A percentile compares a stretch with the other conserved stretches of the same genome.
Evolutionary conservation across 176 grass and related monocot species (phyloP).

Genomic region (Pontederia paniculata): DNA sequence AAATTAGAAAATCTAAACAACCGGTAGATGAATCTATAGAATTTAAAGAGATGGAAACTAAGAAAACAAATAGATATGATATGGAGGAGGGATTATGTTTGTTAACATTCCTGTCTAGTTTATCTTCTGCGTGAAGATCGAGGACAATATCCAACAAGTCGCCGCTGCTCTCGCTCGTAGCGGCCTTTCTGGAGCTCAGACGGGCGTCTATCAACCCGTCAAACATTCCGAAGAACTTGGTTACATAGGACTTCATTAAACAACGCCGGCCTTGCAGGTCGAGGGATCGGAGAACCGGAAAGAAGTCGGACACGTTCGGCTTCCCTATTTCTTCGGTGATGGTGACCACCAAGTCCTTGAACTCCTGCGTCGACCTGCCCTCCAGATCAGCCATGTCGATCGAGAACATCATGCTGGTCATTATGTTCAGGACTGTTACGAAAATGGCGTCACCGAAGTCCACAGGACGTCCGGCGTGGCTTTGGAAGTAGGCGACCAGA

Average conservation of each 20-base stretch:
- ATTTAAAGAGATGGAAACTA: too few species aligned
- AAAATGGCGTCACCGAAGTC: constrained; percentile 14
- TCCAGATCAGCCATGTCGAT: constrained; percentile 19
- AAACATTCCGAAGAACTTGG: background rate
- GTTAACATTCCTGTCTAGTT: constrained; percentile 5
- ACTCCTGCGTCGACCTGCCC: constrained; percentile 3
- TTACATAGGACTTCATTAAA: background rate
- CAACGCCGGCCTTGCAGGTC: constrained; percentile 31
- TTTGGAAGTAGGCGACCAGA: background rate
- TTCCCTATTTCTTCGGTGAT: background rate
- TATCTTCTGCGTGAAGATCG: constrained; percentile 9
- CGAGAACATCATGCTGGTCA: constrained; percentile 21
- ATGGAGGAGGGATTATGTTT: too few species aligned
- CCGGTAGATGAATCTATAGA: too few species aligned
- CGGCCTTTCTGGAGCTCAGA: background rate
- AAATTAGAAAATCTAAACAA: too few species aligned
- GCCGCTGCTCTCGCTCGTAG: background rate
- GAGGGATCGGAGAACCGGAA: constrained; percentile 13
- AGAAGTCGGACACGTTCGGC: too few species aligned
- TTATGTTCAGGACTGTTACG: constrained; percentile 19
- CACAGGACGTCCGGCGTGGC: background rate
- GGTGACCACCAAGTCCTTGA: constrained; percentile 4
- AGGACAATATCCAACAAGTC: constrained; percentile 37
- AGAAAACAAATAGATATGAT: too few species aligned
- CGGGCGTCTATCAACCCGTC: constrained; percentile 13